Evolutionary conservation across 2,329 filamentous ascomycete species (phyloP), one percentile per base, ranked within the genome.

Genomic region (Ceratocystis cacaofunesta): DNA sequence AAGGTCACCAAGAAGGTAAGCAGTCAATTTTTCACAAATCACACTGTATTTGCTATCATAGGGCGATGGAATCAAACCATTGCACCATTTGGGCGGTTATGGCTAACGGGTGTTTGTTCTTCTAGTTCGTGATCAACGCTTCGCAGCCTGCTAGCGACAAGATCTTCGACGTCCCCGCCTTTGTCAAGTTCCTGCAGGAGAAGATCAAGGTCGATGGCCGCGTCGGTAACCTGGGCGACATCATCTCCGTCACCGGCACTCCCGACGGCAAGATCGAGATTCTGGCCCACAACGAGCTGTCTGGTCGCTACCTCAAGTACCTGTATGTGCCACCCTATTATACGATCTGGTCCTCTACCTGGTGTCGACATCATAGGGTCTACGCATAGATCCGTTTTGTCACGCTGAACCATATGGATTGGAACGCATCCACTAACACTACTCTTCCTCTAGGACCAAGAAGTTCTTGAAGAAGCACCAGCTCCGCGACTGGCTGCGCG

Each of bases 391-490:
- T 32, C 25, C 8, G 36, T 5, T 25, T 57, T 50, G 43, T 22
- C 48, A 55, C 12, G 61, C 32, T 1, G 41, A 62, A 25, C 28
- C 28, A 17, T 2, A 22, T 22, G 30, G 28, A 48, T 10, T 30
- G 28, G 5, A 61, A 48, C 48, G 25, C 25, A 32, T 4, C 30
- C 5, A 30, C 55, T 58, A 32, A 58, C 55, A 36, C n/a, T 10
- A 5, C 32, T 15, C 68, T 61, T 72, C n/a, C 8, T 58, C 50
- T 30, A 95, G 90, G 78, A 99, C 94, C 79, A 99, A 99, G 90
- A 99, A 99, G 86, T 99, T 96, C 88, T 88, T 99, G 80, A 99
- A 99, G 91, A 99, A 99, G 90, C 90, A 96, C 85, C 92, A 97
- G 86, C 90, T 99, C 78, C 90, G 94, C 82, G 94, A 99, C 85